Percentiles rank a stretch among this genome's conserved stretches.
phyloP scores from a whole-genome alignment of 208 protist genomes.

The Leishmania gerbilli region DNA sequence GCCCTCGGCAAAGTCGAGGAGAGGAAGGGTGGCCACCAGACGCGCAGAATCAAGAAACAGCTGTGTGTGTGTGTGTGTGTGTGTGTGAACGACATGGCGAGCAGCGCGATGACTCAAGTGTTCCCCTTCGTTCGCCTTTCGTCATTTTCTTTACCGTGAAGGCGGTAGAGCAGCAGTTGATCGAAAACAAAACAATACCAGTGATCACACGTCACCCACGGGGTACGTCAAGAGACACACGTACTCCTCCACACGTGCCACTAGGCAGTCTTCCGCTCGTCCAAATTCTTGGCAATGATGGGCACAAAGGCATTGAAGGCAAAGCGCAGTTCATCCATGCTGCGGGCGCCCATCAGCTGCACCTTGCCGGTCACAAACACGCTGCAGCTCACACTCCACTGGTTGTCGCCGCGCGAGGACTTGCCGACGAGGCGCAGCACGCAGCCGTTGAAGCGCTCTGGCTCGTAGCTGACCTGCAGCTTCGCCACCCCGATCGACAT shows the following conservation, averaged over 20 bases:
- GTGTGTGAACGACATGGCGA: background rate
- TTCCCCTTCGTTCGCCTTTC: background rate
- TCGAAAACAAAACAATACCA: background rate
- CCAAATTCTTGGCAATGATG: slow-evolving; percentile 67
- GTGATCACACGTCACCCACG: background rate
- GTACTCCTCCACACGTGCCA: background rate
- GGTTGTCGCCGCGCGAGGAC: slow-evolving; percentile 43
- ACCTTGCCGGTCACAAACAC: slow-evolving; percentile 90
- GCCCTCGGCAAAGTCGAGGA: background rate
- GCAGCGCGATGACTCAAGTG: background rate
- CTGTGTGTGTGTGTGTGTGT: too few relatives aligned
- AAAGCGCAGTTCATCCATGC: slow-evolving; percentile 77
- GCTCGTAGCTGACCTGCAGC: slow-evolving; percentile 81
- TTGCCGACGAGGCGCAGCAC: slow-evolving; percentile 66
- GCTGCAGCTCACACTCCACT: slow-evolving; percentile 71
- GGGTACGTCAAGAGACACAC: background rate
- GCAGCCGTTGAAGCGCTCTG: slow-evolving; percentile 85
- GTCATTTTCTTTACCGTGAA: background rate
- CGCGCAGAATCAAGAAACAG: background rate
- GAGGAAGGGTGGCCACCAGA: background rate
- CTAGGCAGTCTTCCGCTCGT: background rate
- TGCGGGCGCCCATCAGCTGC: slow-evolving; percentile 77
- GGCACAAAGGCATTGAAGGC: slow-evolving; percentile 85
- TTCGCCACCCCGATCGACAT: slow-evolving; percentile 39
- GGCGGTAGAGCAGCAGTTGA: background rate